Evolutionary conservation across 192 early-diverging fungal genomes (phyloP).

Genomic region (Gaertneriomyces sp.): DNA sequence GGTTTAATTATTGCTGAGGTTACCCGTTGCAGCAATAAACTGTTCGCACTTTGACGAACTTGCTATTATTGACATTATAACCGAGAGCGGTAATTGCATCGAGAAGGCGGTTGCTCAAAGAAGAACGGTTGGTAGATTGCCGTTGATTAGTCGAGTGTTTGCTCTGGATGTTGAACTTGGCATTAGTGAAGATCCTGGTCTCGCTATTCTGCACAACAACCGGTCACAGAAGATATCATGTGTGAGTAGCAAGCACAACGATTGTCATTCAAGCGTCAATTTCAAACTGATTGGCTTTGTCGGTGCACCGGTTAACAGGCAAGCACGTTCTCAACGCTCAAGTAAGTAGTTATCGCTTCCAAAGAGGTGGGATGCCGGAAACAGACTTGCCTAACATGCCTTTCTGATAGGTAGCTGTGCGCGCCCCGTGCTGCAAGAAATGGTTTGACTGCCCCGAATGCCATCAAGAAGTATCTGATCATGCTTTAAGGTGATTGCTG

Average conservation of each 20-base stretch:
- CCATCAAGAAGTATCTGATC: slow-evolving; percentile 76
- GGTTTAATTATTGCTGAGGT: too few species aligned
- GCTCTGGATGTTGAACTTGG: not conserved
- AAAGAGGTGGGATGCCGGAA: not conserved
- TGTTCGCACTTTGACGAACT: too few species aligned
- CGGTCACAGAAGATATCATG: not conserved
- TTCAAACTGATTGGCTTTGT: not conserved
- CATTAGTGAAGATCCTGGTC: not conserved
- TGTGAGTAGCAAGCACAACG: too few species aligned
- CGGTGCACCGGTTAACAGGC: slow-evolving; percentile 36
- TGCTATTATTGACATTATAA: too few species aligned
- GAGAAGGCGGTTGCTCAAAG: too few species aligned
- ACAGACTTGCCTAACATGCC: not conserved
- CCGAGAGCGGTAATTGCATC: too few species aligned
- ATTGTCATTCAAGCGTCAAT: too few species aligned
- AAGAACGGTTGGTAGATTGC: too few species aligned
- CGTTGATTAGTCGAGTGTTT: too few species aligned
- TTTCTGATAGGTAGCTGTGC: slow-evolving; percentile 70
- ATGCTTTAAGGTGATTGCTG: slow-evolving; percentile 52
- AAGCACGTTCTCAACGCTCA: slow-evolving; percentile 98
- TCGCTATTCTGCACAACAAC: not conserved
- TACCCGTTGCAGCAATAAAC: too few species aligned
- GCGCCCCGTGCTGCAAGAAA: slow-evolving; percentile 87
- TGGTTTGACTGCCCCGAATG: slow-evolving; percentile 99
- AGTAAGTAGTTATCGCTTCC: slow-evolving; percentile 42